These are phyloP conservation scores for Earliella scabrosa DNA, from an alignment of 1,284 basidiomycete genomes.

Conservation along the genomic window DNA sequence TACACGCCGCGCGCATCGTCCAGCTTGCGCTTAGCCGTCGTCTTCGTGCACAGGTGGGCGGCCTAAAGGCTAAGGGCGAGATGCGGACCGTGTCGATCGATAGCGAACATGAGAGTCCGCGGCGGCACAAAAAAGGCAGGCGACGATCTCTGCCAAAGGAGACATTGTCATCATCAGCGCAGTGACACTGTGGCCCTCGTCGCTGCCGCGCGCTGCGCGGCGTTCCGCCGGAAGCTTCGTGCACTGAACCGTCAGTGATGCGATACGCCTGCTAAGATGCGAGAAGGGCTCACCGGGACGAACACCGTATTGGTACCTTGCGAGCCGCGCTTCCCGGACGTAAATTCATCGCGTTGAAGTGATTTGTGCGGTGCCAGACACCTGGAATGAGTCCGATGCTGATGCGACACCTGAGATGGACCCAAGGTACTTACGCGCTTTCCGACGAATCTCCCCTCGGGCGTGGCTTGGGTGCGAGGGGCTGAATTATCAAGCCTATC, in stretches of 20 bases:
- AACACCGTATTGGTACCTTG: too few species aligned
- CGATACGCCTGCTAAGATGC: too few species aligned
- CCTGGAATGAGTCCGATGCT: background rate
- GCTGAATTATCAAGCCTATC: background rate
- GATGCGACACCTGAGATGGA: background rate
- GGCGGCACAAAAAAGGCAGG: background rate
- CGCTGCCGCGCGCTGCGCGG: background rate
- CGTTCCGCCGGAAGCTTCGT: slow-evolving; percentile 4
- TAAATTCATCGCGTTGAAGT: too few species aligned
- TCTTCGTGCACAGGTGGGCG: slow-evolving; percentile 4
- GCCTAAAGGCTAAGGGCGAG: slow-evolving; percentile 1
- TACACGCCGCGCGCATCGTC: background rate
- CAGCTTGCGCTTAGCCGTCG: slow-evolving; percentile 2
- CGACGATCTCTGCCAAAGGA: slow-evolving; percentile 5
- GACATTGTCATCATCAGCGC: background rate
- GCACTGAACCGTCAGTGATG: too few species aligned
- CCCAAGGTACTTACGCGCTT: background rate
- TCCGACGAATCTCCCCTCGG: background rate
- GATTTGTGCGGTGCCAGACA: too few species aligned
- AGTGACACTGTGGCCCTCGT: background rate
- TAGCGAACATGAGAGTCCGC: background rate
- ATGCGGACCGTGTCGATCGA: slow-evolving; percentile 5
- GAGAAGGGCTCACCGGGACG: too few species aligned
- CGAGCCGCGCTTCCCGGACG: too few species aligned
- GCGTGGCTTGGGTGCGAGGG: background rate